A percentile compares a stretch with the other conserved stretches of the same genome.
phyloP scores from a whole-genome alignment of 805 yeast genomes.

The Debaryomyces hansenii region DNA sequence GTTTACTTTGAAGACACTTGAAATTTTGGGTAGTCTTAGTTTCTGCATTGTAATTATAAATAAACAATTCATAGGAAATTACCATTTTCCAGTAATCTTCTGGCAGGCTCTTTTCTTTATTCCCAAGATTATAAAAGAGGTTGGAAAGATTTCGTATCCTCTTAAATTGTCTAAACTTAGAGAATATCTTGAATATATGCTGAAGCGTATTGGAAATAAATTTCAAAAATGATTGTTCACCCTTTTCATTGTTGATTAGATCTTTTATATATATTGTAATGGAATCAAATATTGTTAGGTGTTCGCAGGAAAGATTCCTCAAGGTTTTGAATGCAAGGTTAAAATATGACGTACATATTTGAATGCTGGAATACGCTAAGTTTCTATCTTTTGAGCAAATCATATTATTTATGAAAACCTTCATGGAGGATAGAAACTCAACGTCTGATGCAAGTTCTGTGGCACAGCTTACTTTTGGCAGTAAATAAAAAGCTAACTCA shows the following conservation, averaged over 20 bases:
- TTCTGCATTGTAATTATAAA: constrained; percentile 5
- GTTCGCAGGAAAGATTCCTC: not conserved
- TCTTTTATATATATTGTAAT: constrained; percentile 4
- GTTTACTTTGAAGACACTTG: constrained; percentile 23
- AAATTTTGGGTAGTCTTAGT: constrained; percentile 5
- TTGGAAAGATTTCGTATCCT: constrained; percentile 49
- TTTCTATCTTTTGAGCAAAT: not conserved
- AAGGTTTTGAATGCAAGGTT: not conserved
- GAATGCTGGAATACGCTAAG: constrained; percentile 1
- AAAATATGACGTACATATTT: constrained; percentile 1
- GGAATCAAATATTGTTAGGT: constrained; percentile 3
- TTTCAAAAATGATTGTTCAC: not conserved
- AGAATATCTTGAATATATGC: constrained; percentile 12
- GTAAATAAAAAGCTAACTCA: not conserved
- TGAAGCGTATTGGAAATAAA: constrained; percentile 3
- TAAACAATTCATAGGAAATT: constrained; percentile 29
- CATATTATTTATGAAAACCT: not conserved
- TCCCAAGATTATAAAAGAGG: constrained; percentile 42
- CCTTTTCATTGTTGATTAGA: not conserved
- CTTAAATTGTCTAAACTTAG: constrained; percentile 29
- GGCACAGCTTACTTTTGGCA: not conserved
- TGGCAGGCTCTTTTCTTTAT: constrained; percentile 10
- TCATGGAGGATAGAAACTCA: not conserved
- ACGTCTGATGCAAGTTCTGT: not conserved
- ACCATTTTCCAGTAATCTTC: constrained; percentile 17